Evolutionary conservation across 441 rosid genomes (phyloP).

Genomic region (Manihot esculenta): DNA sequence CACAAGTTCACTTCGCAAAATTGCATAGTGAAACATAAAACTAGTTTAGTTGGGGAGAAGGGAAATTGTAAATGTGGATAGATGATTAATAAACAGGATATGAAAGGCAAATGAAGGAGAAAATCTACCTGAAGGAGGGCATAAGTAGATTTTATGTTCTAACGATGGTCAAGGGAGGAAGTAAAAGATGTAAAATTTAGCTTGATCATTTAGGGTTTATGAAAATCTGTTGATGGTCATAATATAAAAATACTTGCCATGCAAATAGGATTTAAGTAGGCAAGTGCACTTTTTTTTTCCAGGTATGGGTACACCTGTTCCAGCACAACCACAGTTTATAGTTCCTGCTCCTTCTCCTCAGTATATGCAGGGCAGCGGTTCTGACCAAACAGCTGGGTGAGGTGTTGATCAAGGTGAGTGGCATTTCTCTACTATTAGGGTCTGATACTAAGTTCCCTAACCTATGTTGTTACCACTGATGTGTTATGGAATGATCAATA

Average conservation of each 20-base stretch:
- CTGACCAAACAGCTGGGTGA: conserved; percentile 87
- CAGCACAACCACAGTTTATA: conserved; percentile 62
- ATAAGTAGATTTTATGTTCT: background rate
- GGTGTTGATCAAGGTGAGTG: conserved; percentile 53
- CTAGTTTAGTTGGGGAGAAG: background rate
- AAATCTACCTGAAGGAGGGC: too few species aligned
- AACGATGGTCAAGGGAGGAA: background rate
- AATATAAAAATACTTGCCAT: background rate
- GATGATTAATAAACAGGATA: background rate
- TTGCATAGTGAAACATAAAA: background rate
- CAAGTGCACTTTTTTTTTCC: conserved; percentile 19
- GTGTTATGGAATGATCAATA: background rate
- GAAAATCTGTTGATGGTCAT: background rate
- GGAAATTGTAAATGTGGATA: background rate
- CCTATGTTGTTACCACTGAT: conserved; percentile 2
- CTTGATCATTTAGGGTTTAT: background rate
- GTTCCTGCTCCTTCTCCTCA: conserved; percentile 70
- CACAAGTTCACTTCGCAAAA: background rate
- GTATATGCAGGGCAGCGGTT: conserved; percentile 71
- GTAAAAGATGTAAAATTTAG: background rate
- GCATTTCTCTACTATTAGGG: background rate
- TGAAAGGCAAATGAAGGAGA: background rate
- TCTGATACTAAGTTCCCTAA: conserved; percentile 2
- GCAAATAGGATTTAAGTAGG: conserved; percentile 14
- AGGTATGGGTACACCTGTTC: conserved; percentile 54